Base-by-base conservation (phyloP, 2,329 filamentous ascomycete species). In the Aspergillus puulaauensis region DNA sequence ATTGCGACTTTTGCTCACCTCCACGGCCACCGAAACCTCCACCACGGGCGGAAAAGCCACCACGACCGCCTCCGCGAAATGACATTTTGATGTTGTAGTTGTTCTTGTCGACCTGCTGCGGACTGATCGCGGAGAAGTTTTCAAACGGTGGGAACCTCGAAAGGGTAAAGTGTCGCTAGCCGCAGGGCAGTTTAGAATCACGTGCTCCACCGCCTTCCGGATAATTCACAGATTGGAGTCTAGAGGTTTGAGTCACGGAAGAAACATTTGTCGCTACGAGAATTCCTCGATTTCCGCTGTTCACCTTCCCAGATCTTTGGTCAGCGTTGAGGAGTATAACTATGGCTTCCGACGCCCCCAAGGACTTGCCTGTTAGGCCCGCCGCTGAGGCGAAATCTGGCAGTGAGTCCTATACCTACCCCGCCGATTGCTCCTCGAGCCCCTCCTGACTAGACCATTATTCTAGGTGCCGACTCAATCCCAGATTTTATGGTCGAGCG, bases 401-500 rank as follows among this genome's bases (percentile, higher is more conserved):
- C 53, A 59, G 64, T 65, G 58, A 67, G 58, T 67, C 64, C 58
- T 58, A 40, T 63, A 52, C 57, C 61, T 70, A 67, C 71, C 69
- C 71, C 69, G 66, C 70, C 63, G 62, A 71, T 70, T 61, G 60
- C 66, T 69, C 65, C 66, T 63, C 68, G 73, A 50, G 17, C 62
- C 63, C 63, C 62, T 63, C 63, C 57, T 63, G 52, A 63, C 31
- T 27, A 66, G 64, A 62, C 61, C 63, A 68, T 62, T 54, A 61
- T 66, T 45, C 59, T 61, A 52, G 62, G 65, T 48, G 59, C 65
- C 57, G 72, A 73, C 24, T 67, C 80, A 45, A 81, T 86, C 19
- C 89, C 93, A 56, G 86, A 88, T 59, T 96, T 90, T 76, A 86
- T 98, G 62, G 81, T 93, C 70, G 86, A 92, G 75, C 88, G 95